Evolutionary conservation across 2,329 filamentous ascomycete species (phyloP).

Genomic region (Trichothecium sympodiale): DNA sequence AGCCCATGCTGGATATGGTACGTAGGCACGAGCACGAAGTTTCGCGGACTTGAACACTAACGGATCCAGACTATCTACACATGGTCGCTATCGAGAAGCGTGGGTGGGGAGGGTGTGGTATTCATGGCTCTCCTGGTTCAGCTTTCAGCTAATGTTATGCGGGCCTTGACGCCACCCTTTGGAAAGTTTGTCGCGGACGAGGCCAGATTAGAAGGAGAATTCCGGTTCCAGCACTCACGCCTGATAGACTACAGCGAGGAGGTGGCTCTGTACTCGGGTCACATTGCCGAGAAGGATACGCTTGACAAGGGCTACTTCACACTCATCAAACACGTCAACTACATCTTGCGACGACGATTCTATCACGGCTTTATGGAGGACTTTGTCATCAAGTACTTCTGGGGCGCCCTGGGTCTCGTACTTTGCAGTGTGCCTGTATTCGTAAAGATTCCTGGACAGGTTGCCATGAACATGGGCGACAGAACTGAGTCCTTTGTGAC

Average conservation of each 20-base stretch:
- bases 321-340: conserved; percentile 96
- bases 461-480: conserved; percentile 57
- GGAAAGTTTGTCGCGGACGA: conserved; percentile 97
- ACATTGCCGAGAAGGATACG: conserved; percentile 90
- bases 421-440: conserved; percentile 95
- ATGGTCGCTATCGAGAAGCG: conserved; percentile 81
- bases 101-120: conserved; percentile 92
- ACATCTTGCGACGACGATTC: conserved; percentile 78
- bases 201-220: conserved; percentile 87
- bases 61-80: conserved; percentile 69
- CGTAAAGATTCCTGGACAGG: conserved; percentile 72
- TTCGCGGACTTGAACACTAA: too few relatives aligned
- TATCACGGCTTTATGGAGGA: conserved; percentile 99
- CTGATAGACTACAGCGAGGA: conserved; percentile 96
- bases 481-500: conserved; percentile 76
- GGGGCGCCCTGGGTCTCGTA: conserved; percentile 84
- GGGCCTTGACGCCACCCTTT: conserved; percentile 87
- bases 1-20: conserved; percentile 87
- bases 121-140: conserved; percentile 94
- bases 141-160: conserved; percentile 85
- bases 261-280: conserved; percentile 81
- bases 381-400: conserved; percentile 99
- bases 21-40: conserved; percentile 7
- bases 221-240: conserved; percentile 87
- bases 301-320: conserved; percentile 98